Evolutionary conservation across 2,329 filamentous ascomycete species (phyloP).

Genomic region (Cordyceps farinosa): DNA sequence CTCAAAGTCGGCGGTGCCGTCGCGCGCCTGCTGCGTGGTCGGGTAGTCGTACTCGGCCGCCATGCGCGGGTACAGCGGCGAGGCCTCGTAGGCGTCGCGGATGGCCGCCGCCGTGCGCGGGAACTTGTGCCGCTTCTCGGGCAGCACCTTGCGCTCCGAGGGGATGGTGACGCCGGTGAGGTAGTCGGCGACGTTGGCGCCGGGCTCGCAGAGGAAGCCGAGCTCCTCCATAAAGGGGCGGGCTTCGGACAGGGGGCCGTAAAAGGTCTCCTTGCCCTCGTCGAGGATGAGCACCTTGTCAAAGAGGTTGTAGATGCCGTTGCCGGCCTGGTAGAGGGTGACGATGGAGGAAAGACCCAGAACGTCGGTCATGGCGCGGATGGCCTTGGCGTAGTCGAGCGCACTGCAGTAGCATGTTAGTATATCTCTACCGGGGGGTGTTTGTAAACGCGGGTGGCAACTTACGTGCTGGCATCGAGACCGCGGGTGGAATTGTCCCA

Average conservation of each 20-base stretch:
- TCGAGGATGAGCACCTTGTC: slow-evolving; percentile 69
- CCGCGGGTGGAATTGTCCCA: slow-evolving; percentile 68
- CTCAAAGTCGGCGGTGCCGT: slow-evolving; percentile 51
- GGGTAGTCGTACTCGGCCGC: slow-evolving; percentile 56
- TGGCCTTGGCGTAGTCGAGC: slow-evolving; percentile 55
- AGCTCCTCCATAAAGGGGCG: slow-evolving; percentile 61
- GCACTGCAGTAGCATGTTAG: slow-evolving; percentile 35
- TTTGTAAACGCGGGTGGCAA: slow-evolving; percentile 2
- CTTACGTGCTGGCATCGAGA: slow-evolving; percentile 59
- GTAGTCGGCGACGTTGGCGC: slow-evolving; percentile 63
- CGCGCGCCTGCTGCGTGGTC: slow-evolving; percentile 42
- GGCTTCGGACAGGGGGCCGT: slow-evolving; percentile 57
- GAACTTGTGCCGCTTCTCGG: slow-evolving; percentile 37
- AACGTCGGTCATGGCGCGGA: slow-evolving; percentile 63
- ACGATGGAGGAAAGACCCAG: slow-evolving; percentile 58
- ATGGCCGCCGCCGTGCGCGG: slow-evolving; percentile 46
- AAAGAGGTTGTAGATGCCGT: slow-evolving; percentile 66
- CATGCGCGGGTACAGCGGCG: slow-evolving; percentile 48
- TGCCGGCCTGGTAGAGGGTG: slow-evolving; percentile 66
- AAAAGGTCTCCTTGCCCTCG: slow-evolving; percentile 62
- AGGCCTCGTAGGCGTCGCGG: slow-evolving; percentile 48
- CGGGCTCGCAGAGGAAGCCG: slow-evolving; percentile 60
- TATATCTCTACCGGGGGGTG: neutral
- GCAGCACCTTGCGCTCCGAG: slow-evolving; percentile 61
- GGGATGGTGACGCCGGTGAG: slow-evolving; percentile 64